Evolutionary conservation across 202 grass and related monocot species (phyloP).

Genomic region (Setaria viridis): DNA sequence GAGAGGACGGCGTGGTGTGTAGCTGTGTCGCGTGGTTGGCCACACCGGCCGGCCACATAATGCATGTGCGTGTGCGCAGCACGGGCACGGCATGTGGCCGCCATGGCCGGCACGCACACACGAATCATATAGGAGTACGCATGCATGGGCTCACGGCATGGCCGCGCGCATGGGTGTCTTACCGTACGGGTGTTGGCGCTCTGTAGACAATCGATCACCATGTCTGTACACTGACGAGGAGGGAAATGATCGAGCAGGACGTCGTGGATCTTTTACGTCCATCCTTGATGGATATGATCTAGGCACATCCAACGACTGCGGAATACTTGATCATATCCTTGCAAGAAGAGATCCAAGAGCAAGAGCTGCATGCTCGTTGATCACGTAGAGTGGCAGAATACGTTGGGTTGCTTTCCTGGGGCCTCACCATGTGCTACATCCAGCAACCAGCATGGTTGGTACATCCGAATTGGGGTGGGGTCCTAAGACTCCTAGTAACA

Average conservation of each 20-base stretch:
- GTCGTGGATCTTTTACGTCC: not conserved
- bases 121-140: not conserved
- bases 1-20: not conserved
- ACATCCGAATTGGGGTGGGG: not conserved
- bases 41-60: not conserved
- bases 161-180: not conserved
- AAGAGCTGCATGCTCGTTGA: not conserved
- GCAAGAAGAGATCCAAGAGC: not conserved
- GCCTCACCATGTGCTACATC: not conserved
- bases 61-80: slow-evolving; percentile 13
- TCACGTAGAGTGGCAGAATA: not conserved
- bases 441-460: not conserved
- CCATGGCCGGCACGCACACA: not conserved
- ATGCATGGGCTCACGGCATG: too few relatives aligned
- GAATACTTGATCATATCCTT: not conserved
- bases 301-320: not conserved
- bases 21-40: not conserved
- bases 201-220: not conserved
- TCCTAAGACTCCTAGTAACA: not conserved
- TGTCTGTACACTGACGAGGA: not conserved
- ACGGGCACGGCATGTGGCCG: not conserved
- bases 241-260: too few relatives aligned
- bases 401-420: slow-evolving; percentile 32
- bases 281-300: not conserved
- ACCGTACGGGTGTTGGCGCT: not conserved